Conservation (phyloP, 75 land plant species). For the Picea sitchensis region DNA sequence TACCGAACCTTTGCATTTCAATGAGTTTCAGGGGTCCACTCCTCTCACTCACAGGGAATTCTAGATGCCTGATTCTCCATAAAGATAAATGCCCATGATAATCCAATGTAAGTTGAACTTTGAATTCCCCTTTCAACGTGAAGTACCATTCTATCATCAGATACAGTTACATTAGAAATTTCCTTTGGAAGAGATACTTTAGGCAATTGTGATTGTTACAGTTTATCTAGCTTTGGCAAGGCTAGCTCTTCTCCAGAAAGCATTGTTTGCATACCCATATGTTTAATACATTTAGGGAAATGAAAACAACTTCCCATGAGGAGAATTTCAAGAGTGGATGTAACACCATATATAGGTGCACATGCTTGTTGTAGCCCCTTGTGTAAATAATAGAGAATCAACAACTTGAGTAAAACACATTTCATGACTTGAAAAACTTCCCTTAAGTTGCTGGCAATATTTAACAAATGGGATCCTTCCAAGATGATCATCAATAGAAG, state of each 20-base stretch:
- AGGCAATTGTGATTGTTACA: conserved; percentile 76
- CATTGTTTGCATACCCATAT: conserved; percentile 68
- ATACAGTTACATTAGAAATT: too few relatives aligned
- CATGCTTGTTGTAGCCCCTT: too few relatives aligned
- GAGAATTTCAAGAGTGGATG: conserved; percentile 88
- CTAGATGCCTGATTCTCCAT: conserved; percentile 90
- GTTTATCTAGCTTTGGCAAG: conserved; percentile 68
- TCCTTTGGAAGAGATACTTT: conserved; percentile 84
- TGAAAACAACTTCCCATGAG: too few relatives aligned
- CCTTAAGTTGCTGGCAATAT: too few relatives aligned
- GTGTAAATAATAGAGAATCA: too few relatives aligned
- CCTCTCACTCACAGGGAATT: conserved; percentile 91
- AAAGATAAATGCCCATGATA: conserved; percentile 80
- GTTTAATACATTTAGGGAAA: conserved; percentile 98
- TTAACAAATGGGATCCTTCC: too few relatives aligned
- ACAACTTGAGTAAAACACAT: too few relatives aligned
- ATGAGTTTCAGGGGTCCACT: too few relatives aligned
- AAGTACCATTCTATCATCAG: conserved; percentile 53
- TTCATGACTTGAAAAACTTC: too few relatives aligned
- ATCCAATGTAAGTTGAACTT: conserved; percentile 90
- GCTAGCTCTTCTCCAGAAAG: conserved; percentile 66
- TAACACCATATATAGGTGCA: conserved; percentile 95
- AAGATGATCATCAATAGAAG: too few relatives aligned
- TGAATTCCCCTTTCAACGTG: conserved; percentile 90
- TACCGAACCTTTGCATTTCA: conserved; percentile 50